Evolutionary conservation across 805 yeast species (phyloP).

Genomic region (Yamadazyma akitaensis): DNA sequence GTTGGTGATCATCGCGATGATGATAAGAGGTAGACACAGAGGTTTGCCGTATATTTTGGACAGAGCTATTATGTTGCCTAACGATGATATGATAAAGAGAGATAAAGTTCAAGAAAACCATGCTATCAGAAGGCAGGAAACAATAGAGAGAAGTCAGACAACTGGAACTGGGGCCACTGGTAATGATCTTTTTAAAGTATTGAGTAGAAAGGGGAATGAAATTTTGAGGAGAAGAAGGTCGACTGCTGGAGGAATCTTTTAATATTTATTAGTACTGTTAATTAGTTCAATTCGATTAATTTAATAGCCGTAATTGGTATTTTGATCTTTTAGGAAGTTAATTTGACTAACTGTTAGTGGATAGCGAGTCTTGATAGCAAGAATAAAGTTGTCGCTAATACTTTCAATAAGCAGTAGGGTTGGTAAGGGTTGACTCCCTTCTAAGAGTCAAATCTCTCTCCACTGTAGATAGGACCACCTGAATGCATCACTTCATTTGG

Average conservation of each 20-base stretch:
- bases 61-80: slow-evolving; percentile 86
- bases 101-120: slow-evolving; percentile 60
- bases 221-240: slow-evolving; percentile 7
- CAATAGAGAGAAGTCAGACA: slow-evolving; percentile 22
- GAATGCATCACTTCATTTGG: too few relatives aligned
- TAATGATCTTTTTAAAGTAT: slow-evolving; percentile 9
- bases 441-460: too few relatives aligned
- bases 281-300: neutral
- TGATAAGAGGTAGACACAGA: slow-evolving; percentile 95
- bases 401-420: too few relatives aligned
- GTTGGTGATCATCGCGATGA: slow-evolving; percentile 79
- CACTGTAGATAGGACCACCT: too few relatives aligned
- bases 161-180: slow-evolving; percentile 9
- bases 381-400: too few relatives aligned
- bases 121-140: slow-evolving; percentile 31
- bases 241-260: slow-evolving; percentile 1
- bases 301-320: too few relatives aligned
- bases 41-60: slow-evolving; percentile 92
- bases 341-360: too few relatives aligned
- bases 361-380: too few relatives aligned
- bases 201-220: slow-evolving; percentile 14
- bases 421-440: too few relatives aligned
- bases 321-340: too few relatives aligned
- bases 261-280: neutral
- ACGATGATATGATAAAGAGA: slow-evolving; percentile 58